Conservation (phyloP, 352 stramenopile species). For the Phytophthora citrophthora region DNA sequence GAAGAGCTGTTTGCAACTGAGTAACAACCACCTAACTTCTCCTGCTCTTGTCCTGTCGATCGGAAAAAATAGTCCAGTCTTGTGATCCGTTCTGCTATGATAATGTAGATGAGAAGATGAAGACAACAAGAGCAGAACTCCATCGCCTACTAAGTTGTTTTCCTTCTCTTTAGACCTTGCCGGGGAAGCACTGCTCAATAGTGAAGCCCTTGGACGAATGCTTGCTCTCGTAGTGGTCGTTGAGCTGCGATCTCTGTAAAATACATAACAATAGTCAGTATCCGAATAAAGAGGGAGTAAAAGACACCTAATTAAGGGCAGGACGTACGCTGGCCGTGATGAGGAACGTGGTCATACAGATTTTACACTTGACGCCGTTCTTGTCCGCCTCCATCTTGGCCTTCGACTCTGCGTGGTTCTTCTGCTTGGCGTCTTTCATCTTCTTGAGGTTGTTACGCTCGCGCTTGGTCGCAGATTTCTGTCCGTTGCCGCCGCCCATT, state of each 20-base stretch:
- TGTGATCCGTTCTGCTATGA: conserved; percentile 5
- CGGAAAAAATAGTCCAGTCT: conserved; percentile 1
- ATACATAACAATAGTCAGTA: neutral
- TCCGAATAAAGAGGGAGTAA: neutral
- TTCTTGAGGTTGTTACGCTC: conserved; percentile 89
- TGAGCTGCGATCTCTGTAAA: conserved; percentile 63
- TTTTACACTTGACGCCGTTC: conserved; percentile 86
- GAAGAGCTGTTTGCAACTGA: neutral
- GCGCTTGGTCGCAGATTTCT: conserved; percentile 81
- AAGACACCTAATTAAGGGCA: neutral
- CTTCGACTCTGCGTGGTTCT: conserved; percentile 80
- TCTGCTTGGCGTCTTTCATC: conserved; percentile 82
- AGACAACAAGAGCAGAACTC: neutral
- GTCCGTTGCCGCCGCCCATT: conserved; percentile 87
- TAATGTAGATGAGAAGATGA: conserved; percentile 9
- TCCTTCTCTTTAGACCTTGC: conserved; percentile 22
- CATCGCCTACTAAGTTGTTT: neutral
- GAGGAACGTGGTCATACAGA: conserved; percentile 90
- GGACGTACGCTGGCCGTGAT: conserved; percentile 78
- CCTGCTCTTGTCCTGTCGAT: conserved; percentile 3
- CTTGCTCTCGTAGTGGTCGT: conserved; percentile 87
- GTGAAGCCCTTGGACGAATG: conserved; percentile 78
- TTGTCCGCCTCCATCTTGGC: conserved; percentile 86
- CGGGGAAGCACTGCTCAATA: conserved; percentile 78
- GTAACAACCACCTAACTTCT: neutral